Percentiles rank a stretch among this genome's conserved stretches.
Evolutionary conservation across 345 rosid species (phyloP).

Genomic region (Gossypium herbaceum): DNA sequence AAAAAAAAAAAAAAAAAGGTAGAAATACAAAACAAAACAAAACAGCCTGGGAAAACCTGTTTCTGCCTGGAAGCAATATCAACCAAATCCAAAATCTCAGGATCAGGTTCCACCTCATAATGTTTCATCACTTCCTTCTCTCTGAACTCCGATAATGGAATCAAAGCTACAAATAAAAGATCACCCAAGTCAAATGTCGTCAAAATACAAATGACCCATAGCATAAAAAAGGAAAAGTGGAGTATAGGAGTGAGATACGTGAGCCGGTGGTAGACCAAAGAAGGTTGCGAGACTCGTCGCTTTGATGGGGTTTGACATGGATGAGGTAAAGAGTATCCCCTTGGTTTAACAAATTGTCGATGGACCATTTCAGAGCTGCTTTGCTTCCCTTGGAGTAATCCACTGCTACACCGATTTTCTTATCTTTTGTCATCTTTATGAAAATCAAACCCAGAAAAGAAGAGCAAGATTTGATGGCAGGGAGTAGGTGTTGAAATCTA

Average conservation of each 20-base stretch:
- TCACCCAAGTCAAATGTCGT: conserved; percentile 4
- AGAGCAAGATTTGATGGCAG: not conserved
- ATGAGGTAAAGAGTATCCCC: conserved; percentile 50
- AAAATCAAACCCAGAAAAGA: conserved; percentile 6
- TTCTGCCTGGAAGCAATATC: conserved; percentile 56
- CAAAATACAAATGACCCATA: not conserved
- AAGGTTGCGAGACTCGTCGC: conserved; percentile 37
- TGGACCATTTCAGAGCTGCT: conserved; percentile 60
- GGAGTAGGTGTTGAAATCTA: not conserved
- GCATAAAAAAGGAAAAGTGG: not conserved
- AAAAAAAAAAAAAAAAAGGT: no score
- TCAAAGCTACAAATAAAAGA: conserved; percentile 42
- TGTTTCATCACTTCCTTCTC: conserved; percentile 49
- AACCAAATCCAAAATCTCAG: conserved; percentile 59
- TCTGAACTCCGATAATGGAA: conserved; percentile 71
- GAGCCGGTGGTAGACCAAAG: conserved; percentile 52
- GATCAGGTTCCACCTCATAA: conserved; percentile 56
- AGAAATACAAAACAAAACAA: not conserved
- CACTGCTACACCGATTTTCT: conserved; percentile 53
- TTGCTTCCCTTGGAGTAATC: conserved; percentile 73
- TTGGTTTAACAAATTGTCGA: conserved; percentile 42
- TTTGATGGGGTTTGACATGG: conserved; percentile 34
- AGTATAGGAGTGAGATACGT: conserved; percentile 27
- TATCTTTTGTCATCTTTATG: conserved; percentile 39
- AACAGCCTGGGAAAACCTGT: conserved; percentile 28